Conservation (phyloP, 2,329 filamentous ascomycete species). For the Tolypocladium ovalisporum region DNA sequence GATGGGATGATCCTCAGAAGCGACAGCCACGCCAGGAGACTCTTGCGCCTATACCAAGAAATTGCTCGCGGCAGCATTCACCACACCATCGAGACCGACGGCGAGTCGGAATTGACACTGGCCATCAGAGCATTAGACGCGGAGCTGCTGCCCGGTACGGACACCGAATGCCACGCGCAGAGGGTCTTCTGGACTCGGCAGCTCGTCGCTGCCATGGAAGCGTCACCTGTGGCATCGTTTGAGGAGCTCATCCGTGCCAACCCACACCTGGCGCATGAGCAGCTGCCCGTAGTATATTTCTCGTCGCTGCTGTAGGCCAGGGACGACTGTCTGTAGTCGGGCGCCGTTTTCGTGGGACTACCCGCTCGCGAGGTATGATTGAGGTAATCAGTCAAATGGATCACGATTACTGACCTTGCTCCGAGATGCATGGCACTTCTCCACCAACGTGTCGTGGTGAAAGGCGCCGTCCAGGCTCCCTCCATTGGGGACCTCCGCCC, state of each 20-base stretch:
- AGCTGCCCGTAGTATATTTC: slow-evolving; percentile 15
- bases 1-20: neutral
- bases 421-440: too few species aligned
- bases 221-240: slow-evolving; percentile 2
- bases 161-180: slow-evolving; percentile 9
- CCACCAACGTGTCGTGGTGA: too few species aligned
- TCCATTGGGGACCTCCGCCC: too few species aligned
- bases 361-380: too few species aligned
- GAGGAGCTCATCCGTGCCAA: slow-evolving; percentile 9
- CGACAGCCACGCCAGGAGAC: neutral
- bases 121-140: slow-evolving; percentile 2
- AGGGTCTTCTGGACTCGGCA: slow-evolving; percentile 18
- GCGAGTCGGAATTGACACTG: neutral
- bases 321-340: neutral
- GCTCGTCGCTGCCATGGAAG: slow-evolving; percentile 8
- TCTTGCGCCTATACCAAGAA: neutral
- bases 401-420: too few species aligned
- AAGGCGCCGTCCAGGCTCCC: too few species aligned
- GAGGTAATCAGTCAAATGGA: too few species aligned
- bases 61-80: neutral
- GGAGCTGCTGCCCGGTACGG: slow-evolving; percentile 7
- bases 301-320: slow-evolving; percentile 3
- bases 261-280: slow-evolving; percentile 13
- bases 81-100: neutral
- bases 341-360: too few species aligned